phyloP scores from a whole-genome alignment of 352 stramenopile species.

The Ophiocytium majus region DNA sequence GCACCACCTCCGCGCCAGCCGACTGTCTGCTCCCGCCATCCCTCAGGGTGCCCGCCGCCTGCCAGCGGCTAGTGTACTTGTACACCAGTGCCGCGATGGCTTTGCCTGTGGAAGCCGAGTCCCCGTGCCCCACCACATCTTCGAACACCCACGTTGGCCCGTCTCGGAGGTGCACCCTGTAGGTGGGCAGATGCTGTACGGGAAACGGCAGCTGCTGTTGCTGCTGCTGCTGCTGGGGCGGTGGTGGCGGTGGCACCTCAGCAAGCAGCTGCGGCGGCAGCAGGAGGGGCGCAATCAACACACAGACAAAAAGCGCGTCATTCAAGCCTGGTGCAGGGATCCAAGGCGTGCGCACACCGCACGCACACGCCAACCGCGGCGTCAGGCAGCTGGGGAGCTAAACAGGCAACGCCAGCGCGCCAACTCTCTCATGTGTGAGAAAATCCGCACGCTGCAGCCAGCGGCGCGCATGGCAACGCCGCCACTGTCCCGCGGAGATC shows the following conservation, averaged over 20 bases:
- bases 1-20: background rate
- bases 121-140: background rate
- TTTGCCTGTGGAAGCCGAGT: background rate
- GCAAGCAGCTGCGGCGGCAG: background rate
- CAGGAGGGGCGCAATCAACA: background rate
- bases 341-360: too few species aligned
- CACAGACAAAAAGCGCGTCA: too few species aligned
- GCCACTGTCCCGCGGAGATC: too few species aligned
- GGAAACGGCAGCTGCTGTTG: background rate
- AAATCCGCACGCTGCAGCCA: too few species aligned
- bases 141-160: background rate
- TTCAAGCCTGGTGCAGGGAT: too few species aligned
- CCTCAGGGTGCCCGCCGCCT: background rate
- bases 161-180: background rate
- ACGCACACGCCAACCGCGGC: too few species aligned
- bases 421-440: too few species aligned
- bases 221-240: background rate
- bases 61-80: background rate
- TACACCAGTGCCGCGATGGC: background rate
- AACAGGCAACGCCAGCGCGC: too few species aligned
- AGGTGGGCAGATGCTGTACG: slow-evolving; percentile 4
- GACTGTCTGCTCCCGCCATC: too few species aligned
- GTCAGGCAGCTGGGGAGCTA: too few species aligned
- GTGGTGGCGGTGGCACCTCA: background rate
- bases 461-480: too few species aligned